These are phyloP conservation scores for Oxyria digyna DNA, from an alignment of 148 eudicot species.

Conservation along the genomic window DNA sequence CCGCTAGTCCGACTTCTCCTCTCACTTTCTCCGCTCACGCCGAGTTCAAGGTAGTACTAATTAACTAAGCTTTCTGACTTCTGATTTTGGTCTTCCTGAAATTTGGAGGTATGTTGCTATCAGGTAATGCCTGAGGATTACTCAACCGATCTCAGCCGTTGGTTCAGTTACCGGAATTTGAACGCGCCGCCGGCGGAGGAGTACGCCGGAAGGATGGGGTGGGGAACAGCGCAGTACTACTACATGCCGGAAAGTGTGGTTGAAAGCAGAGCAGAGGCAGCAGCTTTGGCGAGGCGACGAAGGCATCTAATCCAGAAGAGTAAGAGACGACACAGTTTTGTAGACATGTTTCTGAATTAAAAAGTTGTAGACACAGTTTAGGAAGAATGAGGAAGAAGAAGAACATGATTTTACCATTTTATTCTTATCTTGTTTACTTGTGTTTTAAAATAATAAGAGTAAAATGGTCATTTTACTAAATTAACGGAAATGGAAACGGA, in stretches of 20 bases:
- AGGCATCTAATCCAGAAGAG: constrained; percentile 7
- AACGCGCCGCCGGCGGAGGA: background rate
- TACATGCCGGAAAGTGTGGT: background rate
- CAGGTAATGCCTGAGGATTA: background rate
- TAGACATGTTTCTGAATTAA: no score
- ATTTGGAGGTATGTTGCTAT: background rate
- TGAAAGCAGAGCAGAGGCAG: background rate
- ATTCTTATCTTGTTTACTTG: no score
- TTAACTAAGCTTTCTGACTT: background rate
- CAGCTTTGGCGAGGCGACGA: constrained; percentile 6
- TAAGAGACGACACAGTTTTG: background rate
- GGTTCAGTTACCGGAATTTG: constrained; percentile 4
- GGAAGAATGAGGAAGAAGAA: no score
- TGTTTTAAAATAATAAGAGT: no score
- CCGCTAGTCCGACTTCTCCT: constrained; percentile 1
- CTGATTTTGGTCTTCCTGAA: background rate
- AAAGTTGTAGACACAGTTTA: no score
- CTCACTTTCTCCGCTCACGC: background rate
- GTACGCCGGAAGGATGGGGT: no score
- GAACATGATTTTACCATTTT: no score
- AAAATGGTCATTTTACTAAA: no score
- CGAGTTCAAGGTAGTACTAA: background rate
- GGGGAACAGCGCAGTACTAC: background rate
- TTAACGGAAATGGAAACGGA: no score
- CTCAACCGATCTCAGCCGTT: background rate